A percentile compares a stretch with the other conserved stretches of the same genome.
Evolutionary conservation across 805 yeast species (phyloP).

Genomic region (Metschnikowia colocasiae): DNA sequence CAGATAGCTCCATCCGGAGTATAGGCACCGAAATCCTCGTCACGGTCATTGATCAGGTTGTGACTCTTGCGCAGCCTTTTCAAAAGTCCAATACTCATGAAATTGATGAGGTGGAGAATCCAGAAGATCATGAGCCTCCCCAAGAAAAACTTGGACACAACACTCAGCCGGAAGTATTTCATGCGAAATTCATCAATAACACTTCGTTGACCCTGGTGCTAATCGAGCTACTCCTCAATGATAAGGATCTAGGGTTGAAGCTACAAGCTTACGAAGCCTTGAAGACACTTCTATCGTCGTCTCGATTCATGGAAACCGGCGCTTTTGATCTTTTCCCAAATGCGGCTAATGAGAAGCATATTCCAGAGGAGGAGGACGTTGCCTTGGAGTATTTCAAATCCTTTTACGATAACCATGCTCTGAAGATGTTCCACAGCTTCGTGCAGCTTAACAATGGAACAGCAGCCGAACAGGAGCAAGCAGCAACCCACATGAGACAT

Average conservation of each 20-base stretch:
- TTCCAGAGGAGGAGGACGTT: conserved; percentile 15
- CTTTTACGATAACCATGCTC: conserved; percentile 64
- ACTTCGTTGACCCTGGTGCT: conserved; percentile 56
- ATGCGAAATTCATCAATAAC: conserved; percentile 46
- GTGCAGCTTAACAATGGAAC: conserved; percentile 27
- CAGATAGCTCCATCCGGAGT: conserved; percentile 47
- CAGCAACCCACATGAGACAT: conserved; percentile 8
- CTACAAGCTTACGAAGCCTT: conserved; percentile 84
- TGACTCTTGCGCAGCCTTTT: conserved; percentile 49
- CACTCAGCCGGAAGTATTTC: conserved; percentile 18
- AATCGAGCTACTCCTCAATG: conserved; percentile 57
- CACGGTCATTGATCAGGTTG: conserved; percentile 80
- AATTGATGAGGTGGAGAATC: conserved; percentile 23
- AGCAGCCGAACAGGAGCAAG: not conserved
- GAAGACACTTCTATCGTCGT: conserved; percentile 65
- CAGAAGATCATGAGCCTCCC: conserved; percentile 3
- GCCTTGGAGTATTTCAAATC: conserved; percentile 48
- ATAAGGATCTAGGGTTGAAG: conserved; percentile 65
- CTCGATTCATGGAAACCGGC: conserved; percentile 4
- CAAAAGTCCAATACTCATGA: conserved; percentile 19
- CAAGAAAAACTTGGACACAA: conserved; percentile 9
- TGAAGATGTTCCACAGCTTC: conserved; percentile 49
- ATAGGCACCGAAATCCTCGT: conserved; percentile 79
- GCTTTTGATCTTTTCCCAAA: conserved; percentile 11
- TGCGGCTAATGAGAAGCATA: conserved; percentile 8